Conservation (phyloP, 805 yeast species). For the Barnettozyma vustinii region DNA sequence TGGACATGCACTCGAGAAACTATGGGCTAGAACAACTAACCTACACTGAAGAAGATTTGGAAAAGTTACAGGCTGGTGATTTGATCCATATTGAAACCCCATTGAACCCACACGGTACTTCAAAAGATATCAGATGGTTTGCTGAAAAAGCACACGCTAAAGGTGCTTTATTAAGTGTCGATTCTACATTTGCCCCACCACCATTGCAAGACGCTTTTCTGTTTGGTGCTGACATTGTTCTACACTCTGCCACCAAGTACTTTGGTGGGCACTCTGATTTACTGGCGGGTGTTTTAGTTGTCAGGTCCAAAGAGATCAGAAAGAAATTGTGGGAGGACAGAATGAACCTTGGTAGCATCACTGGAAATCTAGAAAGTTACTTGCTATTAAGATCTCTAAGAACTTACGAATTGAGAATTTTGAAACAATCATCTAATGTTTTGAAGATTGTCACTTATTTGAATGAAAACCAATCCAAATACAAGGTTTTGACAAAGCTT, state of each 20-base stretch:
- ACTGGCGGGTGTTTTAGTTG: constrained; percentile 40
- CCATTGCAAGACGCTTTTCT: constrained; percentile 78
- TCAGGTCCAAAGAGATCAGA: constrained; percentile 46
- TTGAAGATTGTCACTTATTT: too few relatives aligned
- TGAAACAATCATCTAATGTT: neutral
- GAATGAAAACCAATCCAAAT: constrained; percentile 26
- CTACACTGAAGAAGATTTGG: too few relatives aligned
- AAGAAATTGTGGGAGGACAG: constrained; percentile 55
- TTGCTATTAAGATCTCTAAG: constrained; percentile 73
- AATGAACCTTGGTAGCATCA: constrained; percentile 67
- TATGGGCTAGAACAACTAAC: constrained; percentile 22
- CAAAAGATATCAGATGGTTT: constrained; percentile 54
- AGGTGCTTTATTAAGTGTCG: constrained; percentile 74
- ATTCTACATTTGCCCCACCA: constrained; percentile 92
- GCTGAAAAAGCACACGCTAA: constrained; percentile 68
- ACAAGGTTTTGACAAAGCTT: constrained; percentile 45
- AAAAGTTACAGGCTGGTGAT: too few relatives aligned
- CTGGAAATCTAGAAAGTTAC: constrained; percentile 72
- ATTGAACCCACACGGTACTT: constrained; percentile 76
- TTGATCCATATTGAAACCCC: constrained; percentile 72
- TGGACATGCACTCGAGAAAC: constrained; percentile 57
- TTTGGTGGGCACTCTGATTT: too few relatives aligned
- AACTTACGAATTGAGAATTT: constrained; percentile 69
- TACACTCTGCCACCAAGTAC: constrained; percentile 41
- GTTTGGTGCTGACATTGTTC: constrained; percentile 80